phyloP scores from a whole-genome alignment of 2,329 filamentous ascomycete genomes.

The Nigrospora osmanthi region DNA sequence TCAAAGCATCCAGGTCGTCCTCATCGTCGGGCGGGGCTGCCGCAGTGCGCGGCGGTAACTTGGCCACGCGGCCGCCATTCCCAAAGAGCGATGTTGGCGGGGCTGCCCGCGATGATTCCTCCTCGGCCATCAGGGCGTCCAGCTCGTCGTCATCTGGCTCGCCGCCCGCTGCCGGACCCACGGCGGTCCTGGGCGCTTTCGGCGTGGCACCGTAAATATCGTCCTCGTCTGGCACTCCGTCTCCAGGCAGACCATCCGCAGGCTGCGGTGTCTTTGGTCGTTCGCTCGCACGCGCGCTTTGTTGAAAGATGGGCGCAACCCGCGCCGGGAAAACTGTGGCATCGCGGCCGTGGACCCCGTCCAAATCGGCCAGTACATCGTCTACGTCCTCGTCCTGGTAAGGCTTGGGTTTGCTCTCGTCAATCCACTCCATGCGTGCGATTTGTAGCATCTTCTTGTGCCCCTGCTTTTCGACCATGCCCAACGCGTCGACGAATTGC shows the following conservation, averaged over 20 bases:
- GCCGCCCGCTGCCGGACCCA: slow-evolving; percentile 8
- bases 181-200: slow-evolving; percentile 8
- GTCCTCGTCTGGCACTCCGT: slow-evolving; percentile 24
- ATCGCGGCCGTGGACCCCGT: slow-evolving; percentile 13
- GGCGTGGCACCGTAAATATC: slow-evolving; percentile 52
- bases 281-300: slow-evolving; percentile 11
- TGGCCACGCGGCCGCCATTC: slow-evolving; percentile 2
- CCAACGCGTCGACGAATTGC: slow-evolving; percentile 81
- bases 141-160: slow-evolving; percentile 34
- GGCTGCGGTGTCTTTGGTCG: slow-evolving; percentile 22
- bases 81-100: slow-evolving; percentile 12
- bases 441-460: slow-evolving; percentile 73
- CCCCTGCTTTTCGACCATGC: slow-evolving; percentile 88
- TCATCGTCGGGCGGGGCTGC: slow-evolving; percentile 12
- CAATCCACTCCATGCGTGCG: slow-evolving; percentile 75
- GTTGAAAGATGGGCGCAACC: slow-evolving; percentile 30
- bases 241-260: slow-evolving; percentile 26
- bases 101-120: slow-evolving; percentile 1
- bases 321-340: slow-evolving; percentile 20
- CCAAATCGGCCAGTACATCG: slow-evolving; percentile 7
- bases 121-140: slow-evolving; percentile 32
- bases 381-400: slow-evolving; percentile 17
- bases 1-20: slow-evolving; percentile 21
- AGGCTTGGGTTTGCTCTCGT: slow-evolving; percentile 57
- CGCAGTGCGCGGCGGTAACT: background rate